Base-by-base conservation (phyloP, 768 basidiomycete species). In the Cubamyces lactineus region DNA sequence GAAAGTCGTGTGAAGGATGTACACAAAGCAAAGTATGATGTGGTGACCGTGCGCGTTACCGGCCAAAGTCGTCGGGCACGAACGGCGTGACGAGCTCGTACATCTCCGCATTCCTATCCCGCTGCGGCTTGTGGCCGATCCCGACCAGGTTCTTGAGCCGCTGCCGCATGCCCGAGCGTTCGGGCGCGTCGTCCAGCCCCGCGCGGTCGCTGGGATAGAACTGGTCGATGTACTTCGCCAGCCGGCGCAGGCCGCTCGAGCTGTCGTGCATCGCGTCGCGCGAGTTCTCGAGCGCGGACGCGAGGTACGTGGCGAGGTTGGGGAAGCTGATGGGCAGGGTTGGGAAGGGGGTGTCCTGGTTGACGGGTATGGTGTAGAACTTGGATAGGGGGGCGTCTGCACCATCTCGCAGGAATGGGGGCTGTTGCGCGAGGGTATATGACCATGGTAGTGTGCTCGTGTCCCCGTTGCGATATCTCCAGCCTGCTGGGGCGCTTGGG, bases 81-180 rank as follows among this genome's bases (percentile, higher is more conserved):
- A 93, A 93, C 1, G 91, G 91, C 16, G 91, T 93, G 57, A 93
- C 89, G 12, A 92, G 80, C 43, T 91, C 88, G 63, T 88, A 93
- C 9, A 86, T 88, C 61, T 92, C 90, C 66, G 90, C 89, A 69
- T 93, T 93, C 46, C 82, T 80, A 50, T 82, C 79, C 5, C 82
- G 77, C 34, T 74, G 78, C 67, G 78, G 81, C 68, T 75, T 82
- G 71, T 76, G 54, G 73, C 77, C 62, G 77, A 80, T 67, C 75
- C 85, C 69, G 23, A 89, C 86, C 16, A 90, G 81, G 43, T 84
- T 82, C 72, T 84, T 85, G 67, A 89, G 79, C 64, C 86, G 76
- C 42, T 81, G 81, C 15, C 82, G 79, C 41, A 86, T 77, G 23
- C 80, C 77, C 53, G 54, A 66, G 54, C 74, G 76, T 50, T 79